Evolutionary conservation across 805 yeast genomes (phyloP), one percentile per base, ranked within the genome.

Genomic region (Saccharomycopsis fodiens): DNA sequence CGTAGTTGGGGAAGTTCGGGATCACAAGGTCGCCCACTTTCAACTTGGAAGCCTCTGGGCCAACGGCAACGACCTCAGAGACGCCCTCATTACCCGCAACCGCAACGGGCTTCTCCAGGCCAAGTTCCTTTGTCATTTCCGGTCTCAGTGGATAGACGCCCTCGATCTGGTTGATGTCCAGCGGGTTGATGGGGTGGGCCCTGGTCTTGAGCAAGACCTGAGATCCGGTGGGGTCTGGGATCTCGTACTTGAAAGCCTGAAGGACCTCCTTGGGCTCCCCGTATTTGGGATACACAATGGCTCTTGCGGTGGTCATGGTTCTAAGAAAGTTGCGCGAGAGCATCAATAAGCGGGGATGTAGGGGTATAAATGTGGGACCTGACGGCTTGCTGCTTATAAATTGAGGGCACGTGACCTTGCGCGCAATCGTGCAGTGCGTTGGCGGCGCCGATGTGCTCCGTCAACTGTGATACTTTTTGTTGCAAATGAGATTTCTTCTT

Each of bases 1-100:
- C 99, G 48, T 80, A 81, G 55, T 84, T 82, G 10, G 87, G 82
- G 35, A 67, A 67, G 8, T 76, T 58, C 8, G 97, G 97, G 37
- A 91, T 74, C 32, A 81, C 86, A 89, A 95, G 87, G 61, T 93
- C 97, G 39, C 96, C 96, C 1, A 67, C 65, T 38, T 67, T 55
- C 42, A 85, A 67, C 3, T 53, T 49, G 17, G 55, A 52, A 7
- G 78, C 84, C 13, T 63, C 56, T 7, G 70, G 54, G 17, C 95
- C 96, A 7, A 76, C 74, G 44, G 79, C 77, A n/a, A 85, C 59
- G n/a, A 91, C 81, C 59, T 86, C 83, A 59, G 85, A 89, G 8
- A 86, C 73, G 19, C 96, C 97, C 64, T 91, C 98, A 60, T 93
- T 93, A 45, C 98, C 98, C 31, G 89, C 87, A 39, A 87, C 81